Conservation (phyloP, 2,329 filamentous ascomycete genomes). For the Sporothrix luriei region DNA sequence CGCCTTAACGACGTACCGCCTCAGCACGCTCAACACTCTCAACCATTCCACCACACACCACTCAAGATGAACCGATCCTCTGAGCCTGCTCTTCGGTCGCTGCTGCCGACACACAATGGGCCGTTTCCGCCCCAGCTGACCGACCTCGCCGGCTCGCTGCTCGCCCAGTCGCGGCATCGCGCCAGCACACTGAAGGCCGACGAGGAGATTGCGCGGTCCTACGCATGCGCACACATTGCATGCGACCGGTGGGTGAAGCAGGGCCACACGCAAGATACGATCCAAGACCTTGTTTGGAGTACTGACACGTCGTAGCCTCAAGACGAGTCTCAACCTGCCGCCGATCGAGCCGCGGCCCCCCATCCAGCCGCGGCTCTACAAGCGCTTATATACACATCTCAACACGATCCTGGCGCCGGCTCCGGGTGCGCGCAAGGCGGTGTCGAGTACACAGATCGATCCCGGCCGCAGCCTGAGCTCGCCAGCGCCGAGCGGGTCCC, state of each 20-base stretch:
- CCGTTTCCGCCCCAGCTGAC: slow-evolving; percentile 69
- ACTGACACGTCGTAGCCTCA: slow-evolving; percentile 59
- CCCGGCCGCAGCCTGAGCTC: slow-evolving; percentile 42
- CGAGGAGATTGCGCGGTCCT: slow-evolving; percentile 82
- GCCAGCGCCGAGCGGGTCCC: not conserved
- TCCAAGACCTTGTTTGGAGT: too few species aligned
- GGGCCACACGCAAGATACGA: too few species aligned
- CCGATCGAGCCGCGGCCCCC: slow-evolving; percentile 75
- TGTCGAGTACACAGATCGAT: slow-evolving; percentile 37
- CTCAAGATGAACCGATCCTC: slow-evolving; percentile 70
- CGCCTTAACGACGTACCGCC: not conserved
- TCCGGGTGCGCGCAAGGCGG: slow-evolving; percentile 41
- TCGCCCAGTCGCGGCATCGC: slow-evolving; percentile 77
- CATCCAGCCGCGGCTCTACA: slow-evolving; percentile 78
- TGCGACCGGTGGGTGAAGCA: slow-evolving; percentile 68
- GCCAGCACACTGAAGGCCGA: slow-evolving; percentile 78
- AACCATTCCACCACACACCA: not conserved
- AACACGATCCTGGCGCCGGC: slow-evolving; percentile 64
- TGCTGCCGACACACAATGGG: slow-evolving; percentile 72
- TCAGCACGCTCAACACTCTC: not conserved
- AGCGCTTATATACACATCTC: slow-evolving; percentile 78
- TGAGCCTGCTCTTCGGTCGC: slow-evolving; percentile 70
- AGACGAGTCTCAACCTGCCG: slow-evolving; percentile 74
- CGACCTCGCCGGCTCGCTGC: slow-evolving; percentile 70
- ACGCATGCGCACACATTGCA: slow-evolving; percentile 85